These are phyloP conservation scores for Talaromyces marneffei DNA, from an alignment of 2,329 filamentous ascomycete species.

Conservation along the genomic window DNA sequence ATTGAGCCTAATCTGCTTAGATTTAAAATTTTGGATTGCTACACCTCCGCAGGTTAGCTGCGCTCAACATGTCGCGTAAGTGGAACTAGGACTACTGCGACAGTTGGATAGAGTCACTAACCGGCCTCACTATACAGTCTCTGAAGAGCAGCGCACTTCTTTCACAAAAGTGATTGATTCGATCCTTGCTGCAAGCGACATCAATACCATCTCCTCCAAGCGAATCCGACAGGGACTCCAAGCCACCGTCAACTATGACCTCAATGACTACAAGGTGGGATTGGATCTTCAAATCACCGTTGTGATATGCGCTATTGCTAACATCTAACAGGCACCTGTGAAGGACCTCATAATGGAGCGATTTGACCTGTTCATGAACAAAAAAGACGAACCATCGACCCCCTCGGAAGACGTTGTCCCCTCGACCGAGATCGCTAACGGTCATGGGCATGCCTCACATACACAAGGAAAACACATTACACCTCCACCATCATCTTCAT, in stretches of 20 bases:
- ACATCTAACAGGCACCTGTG: slow-evolving; percentile 54
- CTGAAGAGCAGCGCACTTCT: slow-evolving; percentile 43
- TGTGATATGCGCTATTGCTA: slow-evolving; percentile 7
- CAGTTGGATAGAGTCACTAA: slow-evolving; percentile 7
- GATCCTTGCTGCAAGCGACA: slow-evolving; percentile 55
- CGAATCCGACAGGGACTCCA: slow-evolving; percentile 58
- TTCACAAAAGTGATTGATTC: slow-evolving; percentile 58
- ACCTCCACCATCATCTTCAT: slow-evolving; percentile 30
- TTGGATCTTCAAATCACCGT: slow-evolving; percentile 25
- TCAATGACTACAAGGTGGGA: slow-evolving; percentile 58
- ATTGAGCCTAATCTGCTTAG: not conserved
- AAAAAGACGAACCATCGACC: slow-evolving; percentile 32
- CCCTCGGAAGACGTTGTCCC: slow-evolving; percentile 25
- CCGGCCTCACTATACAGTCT: slow-evolving; percentile 33
- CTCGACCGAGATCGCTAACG: slow-evolving; percentile 25
- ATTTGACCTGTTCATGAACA: slow-evolving; percentile 61
- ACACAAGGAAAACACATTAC: slow-evolving; percentile 23
- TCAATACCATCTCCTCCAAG: slow-evolving; percentile 61
- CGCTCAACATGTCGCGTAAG: slow-evolving; percentile 35
- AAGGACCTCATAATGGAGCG: slow-evolving; percentile 67
- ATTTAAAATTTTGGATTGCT: not conserved
- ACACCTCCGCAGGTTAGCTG: slow-evolving; percentile 5
- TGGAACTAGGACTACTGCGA: not conserved
- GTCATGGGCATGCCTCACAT: slow-evolving; percentile 22
- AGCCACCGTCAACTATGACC: slow-evolving; percentile 52